These are phyloP conservation scores for Chenopodium album DNA, from an alignment of 148 eudicot species.

Conservation along the genomic window DNA sequence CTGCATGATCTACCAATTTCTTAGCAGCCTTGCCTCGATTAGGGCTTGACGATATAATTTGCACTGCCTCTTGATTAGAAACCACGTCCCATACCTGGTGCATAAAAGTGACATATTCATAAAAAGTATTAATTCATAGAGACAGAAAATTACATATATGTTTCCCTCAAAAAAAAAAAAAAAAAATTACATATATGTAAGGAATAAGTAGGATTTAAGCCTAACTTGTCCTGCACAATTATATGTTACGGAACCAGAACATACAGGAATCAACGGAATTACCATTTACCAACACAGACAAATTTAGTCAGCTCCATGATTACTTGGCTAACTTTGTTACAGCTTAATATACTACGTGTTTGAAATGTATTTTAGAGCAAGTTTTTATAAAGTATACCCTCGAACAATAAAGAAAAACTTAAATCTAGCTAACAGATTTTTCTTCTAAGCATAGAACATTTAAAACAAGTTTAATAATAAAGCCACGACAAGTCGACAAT, in stretches of 20 bases:
- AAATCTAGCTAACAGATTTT: neutral
- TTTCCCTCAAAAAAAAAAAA: too few relatives aligned
- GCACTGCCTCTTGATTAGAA: conserved; percentile 84
- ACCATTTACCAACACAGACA: too few relatives aligned
- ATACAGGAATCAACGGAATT: too few relatives aligned
- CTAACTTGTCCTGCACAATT: too few relatives aligned
- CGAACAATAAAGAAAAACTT: neutral
- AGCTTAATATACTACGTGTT: neutral
- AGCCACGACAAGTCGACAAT: neutral
- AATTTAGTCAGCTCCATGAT: too few relatives aligned
- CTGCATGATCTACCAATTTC: conserved; percentile 59
- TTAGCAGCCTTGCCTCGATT: conserved; percentile 61
- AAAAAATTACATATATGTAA: neutral
- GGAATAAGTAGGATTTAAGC: neutral
- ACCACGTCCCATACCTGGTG: conserved; percentile 93
- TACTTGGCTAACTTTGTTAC: neutral
- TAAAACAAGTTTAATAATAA: neutral
- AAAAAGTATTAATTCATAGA: neutral
- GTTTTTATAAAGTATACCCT: neutral
- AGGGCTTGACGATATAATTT: conserved; percentile 52
- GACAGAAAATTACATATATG: neutral
- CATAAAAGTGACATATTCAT: neutral
- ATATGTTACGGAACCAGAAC: too few relatives aligned
- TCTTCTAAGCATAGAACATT: neutral
- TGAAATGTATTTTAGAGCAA: neutral